These are phyloP conservation scores for Naganishia randhawae DNA, from an alignment of 768 basidiomycete genomes.

Conservation along the genomic window DNA sequence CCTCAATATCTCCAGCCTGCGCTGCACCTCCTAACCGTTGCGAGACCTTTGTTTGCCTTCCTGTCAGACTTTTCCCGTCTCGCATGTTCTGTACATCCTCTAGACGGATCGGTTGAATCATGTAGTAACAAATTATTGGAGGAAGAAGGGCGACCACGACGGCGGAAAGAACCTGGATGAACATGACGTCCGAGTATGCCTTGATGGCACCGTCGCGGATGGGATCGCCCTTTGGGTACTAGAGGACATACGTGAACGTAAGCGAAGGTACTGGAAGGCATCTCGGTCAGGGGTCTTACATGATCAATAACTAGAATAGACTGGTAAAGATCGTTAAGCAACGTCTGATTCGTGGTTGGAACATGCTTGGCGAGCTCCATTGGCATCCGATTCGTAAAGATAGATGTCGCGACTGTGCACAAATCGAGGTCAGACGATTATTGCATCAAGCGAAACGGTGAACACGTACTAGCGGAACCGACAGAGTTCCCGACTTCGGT, in stretches of 20 bases:
- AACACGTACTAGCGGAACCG: constrained; percentile 60
- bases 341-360: constrained; percentile 51
- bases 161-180: constrained; percentile 51
- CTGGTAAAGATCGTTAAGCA: constrained; percentile 24
- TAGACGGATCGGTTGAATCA: constrained; percentile 66
- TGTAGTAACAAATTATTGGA: constrained; percentile 60
- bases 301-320: constrained; percentile 18
- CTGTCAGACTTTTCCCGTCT: constrained; percentile 53
- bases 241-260: constrained; percentile 38
- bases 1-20: background rate
- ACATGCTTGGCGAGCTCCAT: constrained; percentile 59
- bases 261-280: background rate
- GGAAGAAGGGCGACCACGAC: constrained; percentile 59
- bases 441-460: background rate
- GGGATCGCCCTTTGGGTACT: constrained; percentile 55
- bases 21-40: background rate
- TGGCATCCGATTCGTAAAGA: constrained; percentile 69
- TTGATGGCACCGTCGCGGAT: constrained; percentile 63
- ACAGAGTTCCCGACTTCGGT: constrained; percentile 68
- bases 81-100: constrained; percentile 69
- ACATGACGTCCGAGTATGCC: constrained; percentile 54
- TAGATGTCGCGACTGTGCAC: constrained; percentile 56
- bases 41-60: constrained; percentile 33
- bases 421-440: background rate
- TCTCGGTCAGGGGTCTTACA: background rate